Evolutionary conservation across 495 filamentous ascomycete species (phyloP).

Genomic region (Trichoderma parareesei): DNA sequence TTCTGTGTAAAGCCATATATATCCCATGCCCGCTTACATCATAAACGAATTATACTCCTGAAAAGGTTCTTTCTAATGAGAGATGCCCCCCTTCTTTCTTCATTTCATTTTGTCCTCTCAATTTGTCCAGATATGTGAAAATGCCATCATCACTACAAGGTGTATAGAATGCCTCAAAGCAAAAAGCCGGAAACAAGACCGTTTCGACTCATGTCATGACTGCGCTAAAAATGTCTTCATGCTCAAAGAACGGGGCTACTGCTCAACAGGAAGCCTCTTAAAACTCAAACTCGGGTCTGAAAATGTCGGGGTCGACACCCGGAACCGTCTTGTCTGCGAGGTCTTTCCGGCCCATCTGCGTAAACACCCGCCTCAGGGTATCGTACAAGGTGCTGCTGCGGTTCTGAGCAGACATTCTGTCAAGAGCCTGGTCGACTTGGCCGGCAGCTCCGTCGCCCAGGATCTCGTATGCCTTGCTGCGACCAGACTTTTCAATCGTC

Average conservation of each 20-base stretch:
- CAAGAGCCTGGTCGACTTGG: slow-evolving; percentile 59
- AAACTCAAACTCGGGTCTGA: slow-evolving; percentile 58
- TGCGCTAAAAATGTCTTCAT: neutral
- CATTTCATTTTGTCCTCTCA: too few relatives aligned
- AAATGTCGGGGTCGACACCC: slow-evolving; percentile 85
- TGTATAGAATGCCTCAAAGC: neutral
- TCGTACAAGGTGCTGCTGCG: slow-evolving; percentile 94
- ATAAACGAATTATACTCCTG: too few relatives aligned
- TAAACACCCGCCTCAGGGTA: slow-evolving; percentile 85
- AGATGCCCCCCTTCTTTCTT: too few relatives aligned
- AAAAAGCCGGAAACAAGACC: neutral
- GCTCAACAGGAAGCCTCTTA: slow-evolving; percentile 16
- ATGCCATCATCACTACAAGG: neutral
- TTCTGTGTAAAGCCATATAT: too few relatives aligned
- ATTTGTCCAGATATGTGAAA: neutral
- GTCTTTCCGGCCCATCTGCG: slow-evolving; percentile 85
- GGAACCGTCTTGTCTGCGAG: slow-evolving; percentile 76
- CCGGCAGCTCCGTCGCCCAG: slow-evolving; percentile 49
- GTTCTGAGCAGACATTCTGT: slow-evolving; percentile 81
- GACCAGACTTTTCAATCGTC: slow-evolving; percentile 75
- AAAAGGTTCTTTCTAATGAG: too few relatives aligned
- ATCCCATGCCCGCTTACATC: too few relatives aligned
- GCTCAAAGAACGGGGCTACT: neutral
- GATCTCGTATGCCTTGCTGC: slow-evolving; percentile 77
- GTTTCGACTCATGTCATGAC: neutral